These are phyloP conservation scores for Cladosporium cucumerinum DNA, from an alignment of 2,329 filamentous ascomycete genomes.

Conservation along the genomic window DNA sequence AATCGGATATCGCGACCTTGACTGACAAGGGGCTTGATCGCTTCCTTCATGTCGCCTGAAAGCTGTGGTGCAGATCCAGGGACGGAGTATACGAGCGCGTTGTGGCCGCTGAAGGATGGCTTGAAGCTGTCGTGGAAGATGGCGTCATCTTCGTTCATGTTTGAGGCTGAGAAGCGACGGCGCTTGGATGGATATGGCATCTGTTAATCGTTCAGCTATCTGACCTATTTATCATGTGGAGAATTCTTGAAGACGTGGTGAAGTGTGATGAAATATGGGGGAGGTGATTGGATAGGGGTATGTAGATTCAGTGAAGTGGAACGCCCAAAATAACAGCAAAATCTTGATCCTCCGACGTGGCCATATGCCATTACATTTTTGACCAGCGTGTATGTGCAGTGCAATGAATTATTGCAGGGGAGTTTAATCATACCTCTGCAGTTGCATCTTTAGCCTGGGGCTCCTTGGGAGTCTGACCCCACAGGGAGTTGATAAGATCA, in stretches of 20 bases:
- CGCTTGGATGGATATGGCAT: constrained; percentile 31
- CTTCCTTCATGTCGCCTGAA: constrained; percentile 52
- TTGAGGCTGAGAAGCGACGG: constrained; percentile 47
- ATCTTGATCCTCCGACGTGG: constrained; percentile 24
- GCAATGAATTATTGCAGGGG: not conserved
- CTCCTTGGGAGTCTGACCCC: constrained; percentile 63
- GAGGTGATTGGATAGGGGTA: not conserved
- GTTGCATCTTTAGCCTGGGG: constrained; percentile 48
- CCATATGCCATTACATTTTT: constrained; percentile 4
- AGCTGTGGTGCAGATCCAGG: constrained; percentile 40
- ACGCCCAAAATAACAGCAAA: constrained; percentile 20
- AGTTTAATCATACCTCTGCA: constrained; percentile 76
- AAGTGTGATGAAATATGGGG: constrained; percentile 5
- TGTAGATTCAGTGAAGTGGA: constrained; percentile 17
- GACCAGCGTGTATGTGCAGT: not conserved
- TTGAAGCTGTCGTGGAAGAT: constrained; percentile 71
- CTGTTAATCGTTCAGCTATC: constrained; percentile 35
- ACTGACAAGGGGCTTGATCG: constrained; percentile 59
- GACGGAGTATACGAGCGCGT: constrained; percentile 65
- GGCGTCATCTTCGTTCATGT: constrained; percentile 61
- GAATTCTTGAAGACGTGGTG: not conserved
- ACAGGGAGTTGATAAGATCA: constrained; percentile 93
- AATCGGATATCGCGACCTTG: constrained; percentile 63
- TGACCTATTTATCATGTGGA: constrained; percentile 13
- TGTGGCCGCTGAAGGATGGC: constrained; percentile 73